Evolutionary conservation across 1,139 yeast genomes (phyloP), one percentile per base, ranked within the genome.

Genomic region (Cylindricascospora bacillispora): DNA sequence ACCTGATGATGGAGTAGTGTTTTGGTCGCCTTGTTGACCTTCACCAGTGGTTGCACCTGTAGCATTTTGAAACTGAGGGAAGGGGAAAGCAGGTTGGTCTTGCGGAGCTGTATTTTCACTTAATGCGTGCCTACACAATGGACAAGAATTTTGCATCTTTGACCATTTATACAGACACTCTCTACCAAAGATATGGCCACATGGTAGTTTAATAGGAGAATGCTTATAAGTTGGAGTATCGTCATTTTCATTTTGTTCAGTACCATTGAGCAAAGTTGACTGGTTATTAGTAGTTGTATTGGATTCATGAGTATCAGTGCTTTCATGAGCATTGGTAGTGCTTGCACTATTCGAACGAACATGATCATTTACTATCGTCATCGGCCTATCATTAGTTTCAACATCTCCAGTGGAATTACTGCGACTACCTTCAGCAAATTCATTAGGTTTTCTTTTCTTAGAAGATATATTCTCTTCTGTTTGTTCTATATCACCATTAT

Each of bases 91-190:
- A 34, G 32, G 14, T 29, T 23, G 18, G 29, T 26, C 12, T 34
- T 38, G n/a, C 39, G 19, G 31, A 7, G 7, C 21, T 18, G 21
- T 27, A 18, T 40, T 46, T 6, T 44, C 51, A 16, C 79, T 69
- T 2, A 67, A 60, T 13, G 15, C 22, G 15, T 59, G 59, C 35
- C 95, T 69, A 48, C 95, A 83, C 32, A 83, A 58, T 0, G 95
- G 95, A 52, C 95, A 83, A 1, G 82, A 70, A 20, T 70, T 62
- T 35, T 77, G 71, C 27, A 64, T 60, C 36, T 65, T 63, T 31
- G 83, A 67, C 95, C 95, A 83, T 41, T 75, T 79, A 37, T 61
- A 65, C 23, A 81, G 58, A 56, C 95, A 83, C 16, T 67, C 66
- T 38, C 70, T 65, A 3, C 94, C 93, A 58, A 82, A 81, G 1